Evolutionary conservation across 2,329 filamentous ascomycete species (phyloP).

Genomic region (Lecanoromycetidae sp.): DNA sequence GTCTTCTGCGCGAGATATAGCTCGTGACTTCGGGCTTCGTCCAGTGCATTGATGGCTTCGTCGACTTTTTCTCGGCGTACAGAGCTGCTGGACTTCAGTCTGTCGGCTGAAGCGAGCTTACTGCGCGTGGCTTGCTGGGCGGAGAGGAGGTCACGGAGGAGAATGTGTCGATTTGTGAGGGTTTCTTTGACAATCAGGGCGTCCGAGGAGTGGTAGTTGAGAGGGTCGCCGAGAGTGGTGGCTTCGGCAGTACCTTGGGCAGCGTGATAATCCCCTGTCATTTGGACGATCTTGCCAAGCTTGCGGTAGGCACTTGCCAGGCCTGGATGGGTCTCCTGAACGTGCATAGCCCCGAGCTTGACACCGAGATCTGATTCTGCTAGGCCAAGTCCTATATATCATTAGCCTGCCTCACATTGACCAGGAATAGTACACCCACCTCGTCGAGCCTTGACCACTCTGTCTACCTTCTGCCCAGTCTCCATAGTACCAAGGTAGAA

Average conservation of each 20-base stretch:
- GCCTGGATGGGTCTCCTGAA: constrained; percentile 81
- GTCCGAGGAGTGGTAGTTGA: constrained; percentile 90
- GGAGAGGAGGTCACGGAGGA: constrained; percentile 83
- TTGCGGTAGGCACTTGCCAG: constrained; percentile 86
- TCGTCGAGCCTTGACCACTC: constrained; percentile 80
- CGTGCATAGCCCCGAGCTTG: constrained; percentile 73
- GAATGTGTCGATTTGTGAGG: constrained; percentile 90
- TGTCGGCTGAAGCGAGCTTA: constrained; percentile 74
- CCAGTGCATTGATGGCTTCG: constrained; percentile 82
- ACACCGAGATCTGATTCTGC: constrained; percentile 88
- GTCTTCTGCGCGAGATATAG: constrained; percentile 74
- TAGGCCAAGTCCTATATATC: constrained; percentile 62
- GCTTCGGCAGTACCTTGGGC: constrained; percentile 95
- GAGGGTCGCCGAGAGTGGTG: constrained; percentile 81
- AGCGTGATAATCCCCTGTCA: constrained; percentile 87
- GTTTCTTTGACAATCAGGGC: constrained; percentile 98
- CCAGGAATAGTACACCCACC: constrained; percentile 43
- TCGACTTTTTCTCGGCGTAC: constrained; percentile 93
- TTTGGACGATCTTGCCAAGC: constrained; percentile 85
- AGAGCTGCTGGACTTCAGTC: constrained; percentile 73
- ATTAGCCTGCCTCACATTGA: not conserved
- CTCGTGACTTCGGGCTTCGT: constrained; percentile 76
- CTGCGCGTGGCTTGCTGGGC: constrained; percentile 75
- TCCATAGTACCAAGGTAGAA: constrained; percentile 97
- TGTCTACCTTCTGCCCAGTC: constrained; percentile 91